Evolutionary conservation across 192 early-diverging fungal genomes (phyloP).

Genomic region (Backusella australiensis): DNA sequence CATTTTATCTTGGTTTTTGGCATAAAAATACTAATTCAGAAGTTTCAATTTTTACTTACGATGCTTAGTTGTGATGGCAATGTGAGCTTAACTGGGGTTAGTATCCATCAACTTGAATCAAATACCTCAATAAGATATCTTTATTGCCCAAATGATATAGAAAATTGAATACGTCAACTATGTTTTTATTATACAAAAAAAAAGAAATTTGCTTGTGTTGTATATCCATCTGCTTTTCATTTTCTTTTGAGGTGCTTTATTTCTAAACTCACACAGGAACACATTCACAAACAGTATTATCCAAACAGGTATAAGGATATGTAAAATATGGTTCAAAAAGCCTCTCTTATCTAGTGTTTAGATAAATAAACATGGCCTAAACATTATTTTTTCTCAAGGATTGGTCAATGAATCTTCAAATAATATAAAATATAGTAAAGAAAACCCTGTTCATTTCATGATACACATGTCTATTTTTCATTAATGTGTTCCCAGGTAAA

Average conservation of each 20-base stretch:
- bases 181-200: too few relatives aligned
- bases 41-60: background rate
- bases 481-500: background rate
- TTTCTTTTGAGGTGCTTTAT: too few relatives aligned
- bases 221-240: too few relatives aligned
- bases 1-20: background rate
- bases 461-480: background rate
- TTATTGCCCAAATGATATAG: background rate
- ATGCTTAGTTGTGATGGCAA: background rate
- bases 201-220: too few relatives aligned
- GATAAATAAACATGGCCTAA: background rate
- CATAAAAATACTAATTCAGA: background rate
- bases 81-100: background rate
- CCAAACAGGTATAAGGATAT: too few relatives aligned
- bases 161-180: too few relatives aligned
- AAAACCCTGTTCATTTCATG: background rate
- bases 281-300: too few relatives aligned
- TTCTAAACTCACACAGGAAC: too few relatives aligned
- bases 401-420: background rate
- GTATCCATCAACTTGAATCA: background rate
- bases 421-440: background rate
- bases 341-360: background rate
- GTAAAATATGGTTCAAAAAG: too few relatives aligned
- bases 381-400: background rate
- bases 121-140: background rate